phyloP scores from a whole-genome alignment of 306 rosid genomes.

The Castanopsis chinensis region DNA sequence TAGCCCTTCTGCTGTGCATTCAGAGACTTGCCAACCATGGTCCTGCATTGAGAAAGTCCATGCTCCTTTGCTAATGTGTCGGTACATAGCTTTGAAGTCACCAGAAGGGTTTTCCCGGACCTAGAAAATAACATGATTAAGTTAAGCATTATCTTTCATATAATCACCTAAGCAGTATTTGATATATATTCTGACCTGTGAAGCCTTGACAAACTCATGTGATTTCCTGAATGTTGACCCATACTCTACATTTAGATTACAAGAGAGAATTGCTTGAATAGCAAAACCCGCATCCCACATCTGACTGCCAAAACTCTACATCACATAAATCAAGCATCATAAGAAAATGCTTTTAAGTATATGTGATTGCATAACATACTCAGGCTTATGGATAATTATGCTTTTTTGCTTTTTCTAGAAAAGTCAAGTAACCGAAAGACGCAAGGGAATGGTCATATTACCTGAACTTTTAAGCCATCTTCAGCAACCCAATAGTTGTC shows the following conservation, averaged over 20 bases:
- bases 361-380: background rate
- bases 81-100: constrained; percentile 38
- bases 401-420: too few relatives aligned
- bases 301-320: constrained; percentile 49
- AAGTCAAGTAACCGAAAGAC: background rate
- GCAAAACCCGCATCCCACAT: constrained; percentile 59
- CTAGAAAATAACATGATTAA: constrained; percentile 3
- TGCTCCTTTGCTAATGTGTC: constrained; percentile 53
- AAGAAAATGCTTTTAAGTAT: background rate
- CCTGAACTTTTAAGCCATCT: constrained; percentile 78
- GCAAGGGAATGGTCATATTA: background rate
- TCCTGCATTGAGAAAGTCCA: constrained; percentile 59
- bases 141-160: background rate
- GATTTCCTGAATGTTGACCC: constrained; percentile 52
- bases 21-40: constrained; percentile 62
- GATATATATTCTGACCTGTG: constrained; percentile 38
- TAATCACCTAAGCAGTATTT: background rate
- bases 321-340: background rate
- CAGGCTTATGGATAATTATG: too few relatives aligned
- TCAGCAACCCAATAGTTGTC: constrained; percentile 75
- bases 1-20: constrained; percentile 65
- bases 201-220: constrained; percentile 55
- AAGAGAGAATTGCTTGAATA: constrained; percentile 49
- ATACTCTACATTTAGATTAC: constrained; percentile 46
- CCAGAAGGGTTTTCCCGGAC: constrained; percentile 48